Evolutionary conservation across 2,329 filamentous ascomycete species (phyloP).

Genomic region (Malbranchea zuffiana): DNA sequence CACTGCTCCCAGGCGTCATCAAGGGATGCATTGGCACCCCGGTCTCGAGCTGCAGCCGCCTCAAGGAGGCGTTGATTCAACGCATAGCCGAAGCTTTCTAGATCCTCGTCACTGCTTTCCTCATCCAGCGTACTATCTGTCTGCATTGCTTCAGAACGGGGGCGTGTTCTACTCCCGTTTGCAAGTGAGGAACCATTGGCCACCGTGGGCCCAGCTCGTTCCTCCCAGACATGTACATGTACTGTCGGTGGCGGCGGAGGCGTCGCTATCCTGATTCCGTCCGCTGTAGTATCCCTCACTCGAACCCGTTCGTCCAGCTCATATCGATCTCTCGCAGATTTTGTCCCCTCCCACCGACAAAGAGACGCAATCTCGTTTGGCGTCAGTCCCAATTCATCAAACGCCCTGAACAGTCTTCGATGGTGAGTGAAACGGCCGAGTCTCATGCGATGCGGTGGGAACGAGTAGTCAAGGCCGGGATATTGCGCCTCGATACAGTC

Average conservation of each 20-base stretch:
- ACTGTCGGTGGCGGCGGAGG: constrained; percentile 28
- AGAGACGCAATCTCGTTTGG: constrained; percentile 50
- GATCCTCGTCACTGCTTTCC: constrained; percentile 37
- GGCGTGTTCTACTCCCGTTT: constrained; percentile 18
- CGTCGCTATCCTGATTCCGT: constrained; percentile 43
- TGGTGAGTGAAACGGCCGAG: constrained; percentile 53
- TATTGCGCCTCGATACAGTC: constrained; percentile 57
- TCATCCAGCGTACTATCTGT: constrained; percentile 18
- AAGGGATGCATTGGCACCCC: constrained; percentile 36
- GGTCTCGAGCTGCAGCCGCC: constrained; percentile 43
- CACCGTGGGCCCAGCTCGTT: constrained; percentile 12
- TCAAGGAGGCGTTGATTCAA: constrained; percentile 43
- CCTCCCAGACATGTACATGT: constrained; percentile 21
- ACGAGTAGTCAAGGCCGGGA: constrained; percentile 54
- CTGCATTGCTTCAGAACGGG: neutral
- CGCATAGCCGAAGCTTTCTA: constrained; percentile 42
- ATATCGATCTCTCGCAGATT: constrained; percentile 37
- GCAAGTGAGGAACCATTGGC: neutral
- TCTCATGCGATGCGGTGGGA: constrained; percentile 51
- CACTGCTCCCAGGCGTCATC: constrained; percentile 47
- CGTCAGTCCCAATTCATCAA: constrained; percentile 49
- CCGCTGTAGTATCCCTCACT: constrained; percentile 51
- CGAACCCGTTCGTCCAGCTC: constrained; percentile 47
- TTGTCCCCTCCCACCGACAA: constrained; percentile 48
- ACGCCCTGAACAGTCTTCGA: constrained; percentile 48